Conservation (phyloP, 2,329 filamentous ascomycete species). For the Cadophora gregata region DNA sequence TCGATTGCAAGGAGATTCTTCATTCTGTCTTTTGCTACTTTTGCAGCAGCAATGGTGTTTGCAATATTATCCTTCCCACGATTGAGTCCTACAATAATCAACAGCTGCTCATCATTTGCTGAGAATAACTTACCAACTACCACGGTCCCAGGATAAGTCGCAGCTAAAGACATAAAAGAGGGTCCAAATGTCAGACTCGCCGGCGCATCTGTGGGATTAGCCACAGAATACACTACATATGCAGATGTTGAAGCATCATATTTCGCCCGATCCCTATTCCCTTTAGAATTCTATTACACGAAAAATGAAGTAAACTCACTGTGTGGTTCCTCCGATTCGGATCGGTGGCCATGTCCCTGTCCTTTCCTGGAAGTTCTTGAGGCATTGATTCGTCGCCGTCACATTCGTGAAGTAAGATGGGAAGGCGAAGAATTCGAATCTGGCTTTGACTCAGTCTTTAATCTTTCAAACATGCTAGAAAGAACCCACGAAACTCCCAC, state of each 20-base stretch:
- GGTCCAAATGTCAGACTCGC: constrained; percentile 57
- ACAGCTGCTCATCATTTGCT: no score
- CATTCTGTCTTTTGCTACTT: constrained; percentile 51
- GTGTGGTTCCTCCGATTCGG: constrained; percentile 63
- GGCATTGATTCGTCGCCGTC: constrained; percentile 55
- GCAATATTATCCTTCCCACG: constrained; percentile 56
- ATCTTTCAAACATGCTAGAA: neutral
- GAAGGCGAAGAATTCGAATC: constrained; percentile 62
- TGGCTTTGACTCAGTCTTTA: constrained; percentile 29
- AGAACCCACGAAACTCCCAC: constrained; percentile 53
- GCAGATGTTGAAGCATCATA: constrained; percentile 53
- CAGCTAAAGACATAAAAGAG: constrained; percentile 57
- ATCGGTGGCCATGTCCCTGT: constrained; percentile 59
- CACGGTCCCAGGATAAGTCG: constrained; percentile 55
- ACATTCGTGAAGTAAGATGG: constrained; percentile 60
- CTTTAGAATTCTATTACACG: neutral
- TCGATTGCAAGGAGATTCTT: constrained; percentile 59
- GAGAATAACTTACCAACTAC: constrained; percentile 48
- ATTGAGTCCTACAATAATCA: constrained; percentile 50
- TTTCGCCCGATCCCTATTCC: constrained; percentile 54
- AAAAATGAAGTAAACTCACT: constrained; percentile 44
- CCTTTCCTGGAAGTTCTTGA: constrained; percentile 56
- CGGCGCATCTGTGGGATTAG: constrained; percentile 54
- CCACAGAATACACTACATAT: constrained; percentile 58
- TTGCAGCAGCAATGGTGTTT: constrained; percentile 61